Evolutionary conservation across 2,329 filamentous ascomycete genomes (phyloP), one percentile per base, ranked within the genome.

Genomic region (Canariomyces notabilis): DNA sequence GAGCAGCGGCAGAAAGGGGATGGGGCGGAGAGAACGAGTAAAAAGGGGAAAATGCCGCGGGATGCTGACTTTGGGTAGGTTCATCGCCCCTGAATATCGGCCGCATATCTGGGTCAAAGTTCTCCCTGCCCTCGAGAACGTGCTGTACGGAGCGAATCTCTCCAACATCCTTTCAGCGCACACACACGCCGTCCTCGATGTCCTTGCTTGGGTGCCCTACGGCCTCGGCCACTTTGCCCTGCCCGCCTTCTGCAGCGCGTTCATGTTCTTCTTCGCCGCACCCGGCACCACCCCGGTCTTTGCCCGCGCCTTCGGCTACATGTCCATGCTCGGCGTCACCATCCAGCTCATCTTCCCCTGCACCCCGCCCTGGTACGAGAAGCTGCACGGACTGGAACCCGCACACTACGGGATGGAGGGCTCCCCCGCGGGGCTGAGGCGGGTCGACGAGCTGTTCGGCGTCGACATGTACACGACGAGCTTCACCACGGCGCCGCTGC

Each of bases 301-400:
- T 63, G 89, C 88, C 14, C 83, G 85, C 57, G 82, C 85, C 41
- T 95, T 96, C 59, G 91, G 91, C 49, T 96, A 91, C 76, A 85
- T 96, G 80, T 93, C 89, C 69, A 80, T 95, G 53, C 73, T 83
- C 11, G 91, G 89, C 43, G 91, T 96, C 46, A 80, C 83, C 23
- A 90, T 95, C 55, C 90, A 96, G 69, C 76, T 96, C 44, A 67
- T 89, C 52, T 94, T 96, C 68, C 91, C 91, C 1, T 96, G 91
- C 73, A 93, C 90, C 19, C 88, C 91, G 20, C 91, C 91, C 1
- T 97, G 91, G 91, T 97, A 96, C 62, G 91, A 96, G 74, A 94
- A 93, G 66, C 76, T 87, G 60, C 89, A 95, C 65, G 91, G 91
- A 14, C 73, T 96, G 42, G 88, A 88, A 22, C 90, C 91, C 2